These are phyloP conservation scores for Osmanthus fragrans DNA, from an alignment of 257 asterid species.

Conservation along the genomic window DNA sequence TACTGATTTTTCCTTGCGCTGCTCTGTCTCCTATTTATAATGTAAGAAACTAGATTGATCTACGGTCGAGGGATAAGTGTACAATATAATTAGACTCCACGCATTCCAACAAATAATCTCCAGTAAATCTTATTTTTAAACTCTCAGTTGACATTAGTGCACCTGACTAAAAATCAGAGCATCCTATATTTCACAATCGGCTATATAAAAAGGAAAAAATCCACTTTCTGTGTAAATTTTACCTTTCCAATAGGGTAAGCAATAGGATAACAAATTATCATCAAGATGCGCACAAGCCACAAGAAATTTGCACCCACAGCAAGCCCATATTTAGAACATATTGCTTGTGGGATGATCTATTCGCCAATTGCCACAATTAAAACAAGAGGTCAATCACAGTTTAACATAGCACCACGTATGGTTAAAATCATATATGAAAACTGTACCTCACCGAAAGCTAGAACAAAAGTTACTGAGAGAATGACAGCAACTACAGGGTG, in stretches of 20 bases:
- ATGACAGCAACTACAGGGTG: conserved; percentile 91
- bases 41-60: background rate
- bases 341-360: conserved; percentile 93
- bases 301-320: conserved; percentile 96
- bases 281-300: conserved; percentile 89
- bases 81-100: background rate
- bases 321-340: conserved; percentile 86
- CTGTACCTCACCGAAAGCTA: conserved; percentile 98
- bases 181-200: background rate
- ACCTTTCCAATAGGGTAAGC: conserved; percentile 96
- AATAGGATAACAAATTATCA: conserved; percentile 85
- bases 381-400: conserved; percentile 22
- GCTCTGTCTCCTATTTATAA: background rate
- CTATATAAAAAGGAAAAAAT: background rate
- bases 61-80: background rate
- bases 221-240: conserved; percentile 1
- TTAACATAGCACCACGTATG: background rate
- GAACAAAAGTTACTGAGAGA: conserved; percentile 94
- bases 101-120: background rate
- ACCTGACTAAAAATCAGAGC: background rate
- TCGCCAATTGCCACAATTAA: conserved; percentile 19
- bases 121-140: too few species aligned
- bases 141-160: background rate
- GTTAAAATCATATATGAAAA: background rate
- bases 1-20: background rate